Conservation (phyloP, 139 green algal genomes). For the Volvox africanus region DNA sequence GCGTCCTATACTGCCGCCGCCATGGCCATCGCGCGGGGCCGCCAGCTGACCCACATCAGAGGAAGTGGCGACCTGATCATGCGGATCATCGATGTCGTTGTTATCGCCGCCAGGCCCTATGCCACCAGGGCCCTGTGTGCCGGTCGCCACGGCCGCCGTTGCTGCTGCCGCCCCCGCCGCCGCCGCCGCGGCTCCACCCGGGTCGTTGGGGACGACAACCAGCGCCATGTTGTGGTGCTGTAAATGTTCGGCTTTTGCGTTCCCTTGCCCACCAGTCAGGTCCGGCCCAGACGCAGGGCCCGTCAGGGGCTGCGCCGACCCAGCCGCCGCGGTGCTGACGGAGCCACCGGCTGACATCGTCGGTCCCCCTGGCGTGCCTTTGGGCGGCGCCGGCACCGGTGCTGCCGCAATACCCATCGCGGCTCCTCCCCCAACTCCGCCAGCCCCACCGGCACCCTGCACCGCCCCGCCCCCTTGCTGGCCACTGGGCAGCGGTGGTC, state of each 20-base stretch:
- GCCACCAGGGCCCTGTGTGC: background rate
- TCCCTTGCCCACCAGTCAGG: background rate
- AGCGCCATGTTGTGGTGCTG: background rate
- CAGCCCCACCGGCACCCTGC: background rate
- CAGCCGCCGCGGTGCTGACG: constrained; percentile 1
- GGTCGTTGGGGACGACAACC: background rate
- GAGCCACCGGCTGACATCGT: constrained; percentile 26
- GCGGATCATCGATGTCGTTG: background rate
- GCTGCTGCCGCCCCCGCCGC: background rate
- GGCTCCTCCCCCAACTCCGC: background rate
- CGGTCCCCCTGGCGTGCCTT: background rate
- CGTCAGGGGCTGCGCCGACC: background rate
- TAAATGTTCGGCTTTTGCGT: background rate
- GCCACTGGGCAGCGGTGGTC: background rate
- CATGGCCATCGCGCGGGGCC: background rate
- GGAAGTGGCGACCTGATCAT: constrained; percentile 23
- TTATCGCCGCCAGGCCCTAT: background rate
- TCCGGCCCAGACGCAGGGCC: background rate
- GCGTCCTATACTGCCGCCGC: background rate
- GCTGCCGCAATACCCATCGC: no score
- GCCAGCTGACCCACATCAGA: constrained; percentile 7
- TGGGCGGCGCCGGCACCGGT: background rate
- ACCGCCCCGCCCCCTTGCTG: background rate
- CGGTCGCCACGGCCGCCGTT: no score
- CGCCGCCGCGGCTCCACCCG: background rate